Base-by-base conservation (phyloP, 108 stramenopile genomes). In the Fistulifera solaris region DNA sequence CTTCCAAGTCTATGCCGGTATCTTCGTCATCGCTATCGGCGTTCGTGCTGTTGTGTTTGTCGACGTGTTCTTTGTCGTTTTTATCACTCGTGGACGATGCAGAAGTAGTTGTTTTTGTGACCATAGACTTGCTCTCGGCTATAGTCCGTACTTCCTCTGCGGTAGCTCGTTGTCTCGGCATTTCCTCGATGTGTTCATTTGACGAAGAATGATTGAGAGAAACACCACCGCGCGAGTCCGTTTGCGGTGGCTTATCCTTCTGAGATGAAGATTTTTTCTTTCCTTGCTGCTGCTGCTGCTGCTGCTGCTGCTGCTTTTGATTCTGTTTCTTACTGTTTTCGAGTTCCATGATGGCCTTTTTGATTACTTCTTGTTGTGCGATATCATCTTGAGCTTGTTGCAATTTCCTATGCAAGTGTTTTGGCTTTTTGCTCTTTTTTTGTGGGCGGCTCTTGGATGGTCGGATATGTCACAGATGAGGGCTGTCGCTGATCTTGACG, bases 331-430 rank as follows among this genome's bases (percentile, higher is more conserved):
- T 81, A 38, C 65, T 54, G 5, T 31, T 16, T 49, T 75, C 61
- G 19, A 65, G 67, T 27, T 72, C 62, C 44, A 70, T 63, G 3
- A 85, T 35, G 27, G 68, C 45, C 24, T 50, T 50, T 53, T 61
- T 25, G 43, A 76, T 35, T 28, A 53, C 40, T 18, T 58, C 45
- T 31, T 53, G 58, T 14, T 47, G 28, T 2, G 24, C 57, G 19
- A 58, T 55, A 44, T 67, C 67, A 22, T 66, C 68, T 35, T 35
- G 31, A 12, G 62, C 66, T 21, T 77, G 70, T 28, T 81, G 70
- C 47, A 91, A 60, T 52, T 91, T 91, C 39, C 89, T 63, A 48
- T 85, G 78, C 46, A 91, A 59, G 68, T 91, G 89, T 56, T 91
- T 91, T 0, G 89, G 89, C 63, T 91, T 90, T 49, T 83, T 81